Percentiles rank a stretch among this genome's conserved stretches.
Evolutionary conservation across 805 yeast species (phyloP).

Genomic region (Starmerella apicola): DNA sequence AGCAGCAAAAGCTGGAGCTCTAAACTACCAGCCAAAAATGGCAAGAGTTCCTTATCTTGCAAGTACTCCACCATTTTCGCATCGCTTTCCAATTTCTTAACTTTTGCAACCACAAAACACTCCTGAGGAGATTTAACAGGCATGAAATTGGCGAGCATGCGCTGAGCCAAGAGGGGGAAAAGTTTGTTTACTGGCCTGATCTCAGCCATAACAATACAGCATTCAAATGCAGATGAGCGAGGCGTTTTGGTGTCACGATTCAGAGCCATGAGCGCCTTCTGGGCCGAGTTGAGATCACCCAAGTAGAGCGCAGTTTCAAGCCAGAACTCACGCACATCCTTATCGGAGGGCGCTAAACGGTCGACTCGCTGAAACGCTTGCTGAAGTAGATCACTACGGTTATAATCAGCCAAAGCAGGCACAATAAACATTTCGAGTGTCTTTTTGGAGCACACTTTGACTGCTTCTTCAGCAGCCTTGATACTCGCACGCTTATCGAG

Average conservation of each 20-base stretch:
- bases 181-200: slow-evolving; percentile 38
- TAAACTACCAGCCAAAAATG: slow-evolving; percentile 35
- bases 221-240: slow-evolving; percentile 18
- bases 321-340: slow-evolving; percentile 20
- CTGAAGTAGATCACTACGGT: slow-evolving; percentile 25
- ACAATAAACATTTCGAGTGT: slow-evolving; percentile 23
- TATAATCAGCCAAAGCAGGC: slow-evolving; percentile 17
- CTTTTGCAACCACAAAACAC: slow-evolving; percentile 42
- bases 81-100: slow-evolving; percentile 33
- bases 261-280: slow-evolving; percentile 21
- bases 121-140: slow-evolving; percentile 56
- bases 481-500: slow-evolving; percentile 9
- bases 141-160: slow-evolving; percentile 39
- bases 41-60: slow-evolving; percentile 12
- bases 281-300: slow-evolving; percentile 17
- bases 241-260: slow-evolving; percentile 17
- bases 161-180: slow-evolving; percentile 48
- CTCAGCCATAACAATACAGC: slow-evolving; percentile 36
- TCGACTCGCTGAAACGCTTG: slow-evolving; percentile 20
- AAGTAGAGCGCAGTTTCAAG: slow-evolving; percentile 12
- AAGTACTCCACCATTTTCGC: slow-evolving; percentile 29
- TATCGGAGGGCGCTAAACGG: slow-evolving; percentile 15
- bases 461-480: slow-evolving; percentile 14
- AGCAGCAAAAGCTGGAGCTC: slow-evolving; percentile 39
- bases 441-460: slow-evolving; percentile 8